Conservation (phyloP, 805 yeast species). For the Kluyveromyces siamensis region DNA sequence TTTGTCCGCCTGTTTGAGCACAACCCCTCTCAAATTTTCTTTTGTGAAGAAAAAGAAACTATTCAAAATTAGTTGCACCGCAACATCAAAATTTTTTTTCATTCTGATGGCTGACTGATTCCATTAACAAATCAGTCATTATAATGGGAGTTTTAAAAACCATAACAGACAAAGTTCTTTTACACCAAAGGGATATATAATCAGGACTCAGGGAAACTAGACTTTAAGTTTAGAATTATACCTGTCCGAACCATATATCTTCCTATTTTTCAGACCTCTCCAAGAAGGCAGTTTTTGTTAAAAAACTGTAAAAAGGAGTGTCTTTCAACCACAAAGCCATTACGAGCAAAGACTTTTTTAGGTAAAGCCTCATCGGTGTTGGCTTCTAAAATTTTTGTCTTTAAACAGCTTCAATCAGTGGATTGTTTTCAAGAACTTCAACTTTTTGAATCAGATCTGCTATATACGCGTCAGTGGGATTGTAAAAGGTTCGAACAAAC, state of each 20-base stretch:
- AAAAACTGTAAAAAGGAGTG: not conserved
- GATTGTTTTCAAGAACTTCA: not conserved
- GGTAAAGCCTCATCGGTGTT: not conserved
- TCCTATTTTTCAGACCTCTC: conserved; percentile 4
- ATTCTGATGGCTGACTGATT: not conserved
- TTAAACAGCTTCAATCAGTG: not conserved
- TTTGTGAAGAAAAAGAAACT: not conserved
- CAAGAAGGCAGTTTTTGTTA: not conserved
- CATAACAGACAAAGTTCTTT: conserved; percentile 4
- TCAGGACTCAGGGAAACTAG: conserved; percentile 1
- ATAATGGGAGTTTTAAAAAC: not conserved
- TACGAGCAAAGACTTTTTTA: not conserved
- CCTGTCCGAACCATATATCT: conserved; percentile 7
- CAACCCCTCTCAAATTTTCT: not conserved
- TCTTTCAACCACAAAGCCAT: not conserved
- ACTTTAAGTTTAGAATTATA: not conserved
- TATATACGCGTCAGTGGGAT: not conserved
- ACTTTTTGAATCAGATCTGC: not conserved
- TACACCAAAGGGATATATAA: conserved; percentile 1
- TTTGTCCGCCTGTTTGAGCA: not conserved
- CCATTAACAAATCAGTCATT: not conserved
- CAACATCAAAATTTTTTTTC: not conserved
- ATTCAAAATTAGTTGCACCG: not conserved
- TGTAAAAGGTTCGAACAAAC: not conserved
- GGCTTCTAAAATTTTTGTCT: not conserved